Conservation (phyloP, 495 filamentous ascomycete species). For the Baudoinia panamericana region DNA sequence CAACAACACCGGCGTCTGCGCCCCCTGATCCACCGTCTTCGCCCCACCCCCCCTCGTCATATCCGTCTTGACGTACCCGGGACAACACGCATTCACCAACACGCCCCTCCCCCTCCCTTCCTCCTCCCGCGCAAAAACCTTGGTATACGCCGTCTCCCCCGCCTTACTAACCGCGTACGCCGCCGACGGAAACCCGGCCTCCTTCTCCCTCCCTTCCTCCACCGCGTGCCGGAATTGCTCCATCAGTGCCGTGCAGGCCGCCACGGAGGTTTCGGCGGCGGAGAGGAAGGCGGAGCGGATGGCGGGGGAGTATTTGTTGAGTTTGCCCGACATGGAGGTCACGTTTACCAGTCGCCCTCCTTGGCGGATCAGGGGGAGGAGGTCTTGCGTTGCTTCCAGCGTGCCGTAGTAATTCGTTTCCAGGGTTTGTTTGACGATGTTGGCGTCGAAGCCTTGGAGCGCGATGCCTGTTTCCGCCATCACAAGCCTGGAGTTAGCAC, state of each 20-base stretch:
- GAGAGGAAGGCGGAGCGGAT: slow-evolving; percentile 27
- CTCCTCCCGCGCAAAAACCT: slow-evolving; percentile 30
- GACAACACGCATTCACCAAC: slow-evolving; percentile 41
- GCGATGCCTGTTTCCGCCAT: slow-evolving; percentile 21
- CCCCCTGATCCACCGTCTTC: slow-evolving; percentile 38
- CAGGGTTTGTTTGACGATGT: slow-evolving; percentile 37
- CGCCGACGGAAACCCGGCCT: slow-evolving; percentile 35
- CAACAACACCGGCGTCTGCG: slow-evolving; percentile 39
- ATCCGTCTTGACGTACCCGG: slow-evolving; percentile 38
- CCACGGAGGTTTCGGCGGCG: slow-evolving; percentile 29
- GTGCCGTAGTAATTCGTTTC: slow-evolving; percentile 38
- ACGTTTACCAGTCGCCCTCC: slow-evolving; percentile 37
- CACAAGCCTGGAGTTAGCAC: too few relatives aligned
- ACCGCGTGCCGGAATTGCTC: slow-evolving; percentile 33
- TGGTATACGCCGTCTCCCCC: slow-evolving; percentile 34
- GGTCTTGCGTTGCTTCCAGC: slow-evolving; percentile 27
- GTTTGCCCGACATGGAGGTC: slow-evolving; percentile 30
- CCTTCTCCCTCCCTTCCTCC: slow-evolving; percentile 28
- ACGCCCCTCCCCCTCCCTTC: slow-evolving; percentile 24
- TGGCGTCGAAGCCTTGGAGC: slow-evolving; percentile 30
- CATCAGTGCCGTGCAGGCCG: slow-evolving; percentile 34
- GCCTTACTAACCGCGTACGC: slow-evolving; percentile 38
- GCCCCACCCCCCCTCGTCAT: slow-evolving; percentile 36
- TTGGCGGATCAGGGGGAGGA: slow-evolving; percentile 33
- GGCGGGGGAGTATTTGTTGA: slow-evolving; percentile 32